Base-by-base conservation (phyloP, 257 asterid genomes). In the Solanum pennellii region DNA sequence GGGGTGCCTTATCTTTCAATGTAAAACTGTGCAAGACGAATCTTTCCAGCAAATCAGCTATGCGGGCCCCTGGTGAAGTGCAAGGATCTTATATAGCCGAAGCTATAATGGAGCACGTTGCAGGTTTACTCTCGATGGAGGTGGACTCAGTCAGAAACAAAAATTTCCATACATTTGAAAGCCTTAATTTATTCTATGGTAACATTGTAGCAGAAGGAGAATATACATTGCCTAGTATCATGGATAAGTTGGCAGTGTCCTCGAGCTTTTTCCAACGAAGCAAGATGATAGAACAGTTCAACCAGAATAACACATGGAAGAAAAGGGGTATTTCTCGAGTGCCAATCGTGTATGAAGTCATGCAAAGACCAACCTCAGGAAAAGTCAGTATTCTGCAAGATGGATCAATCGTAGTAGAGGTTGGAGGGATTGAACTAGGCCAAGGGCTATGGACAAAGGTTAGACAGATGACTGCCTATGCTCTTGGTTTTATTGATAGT, bases 381-480 rank as follows among this genome's bases (percentile, higher is more conserved):
- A 94, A 92, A 91, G 97, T 95, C 62, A 95, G 97, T 89, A 90
- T 95, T 44, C 93, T 95, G 49, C 49, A 88, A 79, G 98, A 95
- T 86, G 98, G 97, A 14, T 92, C 94, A 4, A 86, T 93, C 29
- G 94, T 92, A 45, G 97, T 95, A 9, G 98, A 95, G 90, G 94
- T 95, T 33, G 98, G 97, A 74, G 98, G 98, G 66, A 89, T 94
- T 80, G 98, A 95, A 60, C 25, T 95, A 68, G 97, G 98, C 23
- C 98, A 95, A 88, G 98, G 97, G 88, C 94, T 95, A 41, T 93
- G 93, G 94, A 95, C 97, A 13, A 95, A 95, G 92, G 98, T 92
- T 35, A 93, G 88, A 87, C 96, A 95, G 84, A 92, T 90, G 83
- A 87, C 97, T 11, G 98, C 96, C 12, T 93, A 92, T 88, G 95